Base-by-base conservation (phyloP, 164 flowering plant genomes). In the Berberis thunbergii region DNA sequence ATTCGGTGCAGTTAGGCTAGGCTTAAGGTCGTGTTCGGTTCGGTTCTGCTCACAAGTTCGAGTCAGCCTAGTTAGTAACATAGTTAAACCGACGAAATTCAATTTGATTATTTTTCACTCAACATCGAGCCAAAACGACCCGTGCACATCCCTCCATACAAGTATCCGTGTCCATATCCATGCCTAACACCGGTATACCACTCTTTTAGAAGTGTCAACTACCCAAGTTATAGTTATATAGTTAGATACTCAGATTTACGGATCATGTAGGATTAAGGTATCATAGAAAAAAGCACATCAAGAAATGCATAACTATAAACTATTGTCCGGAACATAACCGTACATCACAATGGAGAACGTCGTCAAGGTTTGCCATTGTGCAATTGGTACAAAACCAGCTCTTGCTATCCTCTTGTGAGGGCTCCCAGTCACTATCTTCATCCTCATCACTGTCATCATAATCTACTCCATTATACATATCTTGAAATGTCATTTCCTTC, bases 351-450 rank as follows among this genome's bases (percentile, higher is more conserved):
- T 76, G 74, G 64, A 69, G 62, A 75, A 68, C 77, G 73, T 78
- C 82, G 50, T 80, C 89, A 72, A 72, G 59, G 74, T 89, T 95
- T 62, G 72, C 72, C 97, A 89, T 84, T 0, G 97, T 91, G 74
- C 99, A 95, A 65, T 95, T 95, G 59, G 68, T 76, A 71, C 97
- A 95, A 76, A 81, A 86, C 97, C 99, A 89, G 82, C 80, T 86
- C 61, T 66, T 55, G 64, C 74, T 59, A 62, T 69, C 79, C 1
- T 65, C 66, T 58, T 71, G 68, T 39, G 72, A 57, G 43, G 93
- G 99, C 56, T 87, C 98, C 98, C 98, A 93, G 50, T 93, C 98
- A 74, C 89, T 82, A 72, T 92, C 96, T 59, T 86, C 91, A 1
- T 86, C 91, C 43, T 86, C 91, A 46, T 61, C 82, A 10, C 80